Base-by-base conservation (phyloP, 208 protist species). In the Crithidia bombi region DNA sequence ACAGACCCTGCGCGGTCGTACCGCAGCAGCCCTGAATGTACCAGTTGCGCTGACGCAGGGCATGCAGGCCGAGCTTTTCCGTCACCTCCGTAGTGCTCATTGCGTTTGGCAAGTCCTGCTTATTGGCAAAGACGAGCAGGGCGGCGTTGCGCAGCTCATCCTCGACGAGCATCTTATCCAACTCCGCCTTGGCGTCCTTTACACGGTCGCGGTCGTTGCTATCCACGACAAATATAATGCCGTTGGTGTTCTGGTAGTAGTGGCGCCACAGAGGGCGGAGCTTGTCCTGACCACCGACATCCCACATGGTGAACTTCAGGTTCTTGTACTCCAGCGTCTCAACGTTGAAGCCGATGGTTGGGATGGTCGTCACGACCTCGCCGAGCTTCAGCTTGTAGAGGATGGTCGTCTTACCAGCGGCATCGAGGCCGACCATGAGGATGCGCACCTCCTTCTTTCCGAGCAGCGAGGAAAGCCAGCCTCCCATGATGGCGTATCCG, bases 71-170 rank as follows among this genome's bases (percentile, higher is more conserved):
- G 2, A 99, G 87, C 82, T 97, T 96, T 68, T 99, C 97, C 9
- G 92, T 97, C 43, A 99, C 90, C 82, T 99, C 98, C 7, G 90
- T 95, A 14, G 89, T 96, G 69, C 87, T 95, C 92, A 99, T 98
- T 15, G 98, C 98, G 79, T 99, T 98, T 33, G 98, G 97, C 36
- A 99, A 71, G 90, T 99, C 98, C 83, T 99, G 98, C 85, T 99
- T 99, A 95, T 99, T 99, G n/a, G 98, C 98, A 62, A 99, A 99
- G 7, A 99, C 97, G 5, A 99, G 92, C 12, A 99, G 77, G 7
- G 92, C 75, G 9, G 97, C 96, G 64, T 99, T 97, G 55, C 94
- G 83, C 17, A 99, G 94, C 77, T 99, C 97, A 58, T 99, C 97
- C 78, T 99, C 98, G 9, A 83, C 73, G n/a, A 99, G 69, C 90